Evolutionary conservation across 805 yeast genomes (phyloP), one percentile per base, ranked within the genome.

Genomic region (Blastobotrys chiropterorum): DNA sequence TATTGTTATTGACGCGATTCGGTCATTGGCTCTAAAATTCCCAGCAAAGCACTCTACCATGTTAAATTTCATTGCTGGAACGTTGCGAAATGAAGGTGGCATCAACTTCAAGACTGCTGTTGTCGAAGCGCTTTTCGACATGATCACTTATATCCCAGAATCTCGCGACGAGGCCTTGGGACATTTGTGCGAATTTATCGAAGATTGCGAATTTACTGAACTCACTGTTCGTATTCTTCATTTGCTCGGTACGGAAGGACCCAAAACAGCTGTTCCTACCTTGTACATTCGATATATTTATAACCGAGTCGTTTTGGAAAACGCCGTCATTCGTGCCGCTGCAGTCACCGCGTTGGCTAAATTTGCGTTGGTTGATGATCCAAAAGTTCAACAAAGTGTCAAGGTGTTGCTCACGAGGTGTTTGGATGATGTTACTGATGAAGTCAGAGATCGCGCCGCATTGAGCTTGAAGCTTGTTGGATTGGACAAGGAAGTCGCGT

Each of bases 361-460:
- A 70, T 94, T 92, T 73, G 96, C 95, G 4, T 72, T 87, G 52
- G 79, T 83, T 42, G 74, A 76, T 48, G 95, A 90, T 59, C 79
- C 78, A 14, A 74, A 77, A 22, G 79, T 90, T 56, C 73, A 79
- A 50, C 75, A 77, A 56, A 85, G 90, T 50, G 86, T 92, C 60
- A 77, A 77, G 59, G 85, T 86, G 54, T 76, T 94, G 61, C 78
- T 94, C 60, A 76, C 77, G 54, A 83, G 97, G 72, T 89, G 96
- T 59, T 78, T 90, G 49, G 86, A 80, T 58, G 99, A 92, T 69
- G 79, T 76, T 44, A 97, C 92, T 67, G 99, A 92, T 70, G 99
- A 92, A 71, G 99, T 94, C 34, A 88, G 99, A 75, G 99, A 92
- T 67, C 83, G 99, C 67, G 97, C 99, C 7, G 86, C 95, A 2